Evolutionary conservation across 257 asterid genomes (phyloP).

Genomic region (Solanum chmielewskii): DNA sequence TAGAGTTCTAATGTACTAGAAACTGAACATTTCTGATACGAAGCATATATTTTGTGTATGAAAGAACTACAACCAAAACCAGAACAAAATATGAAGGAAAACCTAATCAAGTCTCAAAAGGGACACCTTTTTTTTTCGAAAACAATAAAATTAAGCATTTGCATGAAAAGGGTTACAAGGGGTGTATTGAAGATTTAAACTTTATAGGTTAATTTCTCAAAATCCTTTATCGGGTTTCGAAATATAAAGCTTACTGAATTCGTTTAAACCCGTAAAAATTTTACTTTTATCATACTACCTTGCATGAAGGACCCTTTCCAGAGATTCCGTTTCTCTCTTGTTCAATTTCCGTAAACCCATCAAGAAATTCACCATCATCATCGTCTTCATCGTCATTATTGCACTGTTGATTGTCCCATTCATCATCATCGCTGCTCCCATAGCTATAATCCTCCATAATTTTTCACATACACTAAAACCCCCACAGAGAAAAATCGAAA

Average conservation of each 20-base stretch:
- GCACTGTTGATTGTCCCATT: not conserved
- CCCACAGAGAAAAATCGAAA: not conserved
- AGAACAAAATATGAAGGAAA: not conserved
- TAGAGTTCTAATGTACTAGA: not conserved
- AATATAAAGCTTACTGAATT: not conserved
- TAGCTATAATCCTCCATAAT: conserved; percentile 11
- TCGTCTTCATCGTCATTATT: not conserved
- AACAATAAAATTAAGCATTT: not conserved
- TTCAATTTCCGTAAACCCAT: conserved; percentile 8
- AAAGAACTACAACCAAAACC: not conserved
- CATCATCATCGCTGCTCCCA: conserved; percentile 26
- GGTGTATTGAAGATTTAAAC: not conserved
- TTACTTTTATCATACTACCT: conserved; percentile 4
- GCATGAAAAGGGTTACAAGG: not conserved
- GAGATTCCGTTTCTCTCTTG: not conserved
- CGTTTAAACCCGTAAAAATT: not conserved
- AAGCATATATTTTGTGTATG: not conserved
- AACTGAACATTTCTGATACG: not conserved
- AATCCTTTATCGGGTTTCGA: not conserved
- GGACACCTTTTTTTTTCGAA: not conserved
- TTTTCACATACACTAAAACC: not conserved
- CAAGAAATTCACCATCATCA: not conserved
- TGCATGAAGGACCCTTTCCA: conserved; percentile 15
- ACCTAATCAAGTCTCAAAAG: not conserved
- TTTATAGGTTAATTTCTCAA: not conserved